Evolutionary conservation across 202 grass and related monocot species (phyloP).

Genomic region (Schoenoplectus triqueter): DNA sequence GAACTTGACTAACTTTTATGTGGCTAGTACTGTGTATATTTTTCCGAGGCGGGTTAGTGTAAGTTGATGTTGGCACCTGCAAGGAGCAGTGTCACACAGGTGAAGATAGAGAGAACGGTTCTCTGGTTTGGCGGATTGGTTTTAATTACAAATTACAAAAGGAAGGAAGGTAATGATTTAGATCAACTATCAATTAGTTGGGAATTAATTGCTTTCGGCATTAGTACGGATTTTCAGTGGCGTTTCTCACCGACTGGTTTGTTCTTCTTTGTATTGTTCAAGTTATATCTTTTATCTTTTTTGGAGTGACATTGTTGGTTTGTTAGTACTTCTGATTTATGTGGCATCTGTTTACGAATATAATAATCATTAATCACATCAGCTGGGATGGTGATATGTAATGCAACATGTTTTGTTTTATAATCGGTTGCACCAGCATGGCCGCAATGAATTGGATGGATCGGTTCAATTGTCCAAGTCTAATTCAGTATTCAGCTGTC

Average conservation of each 20-base stretch:
- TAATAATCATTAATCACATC: background rate
- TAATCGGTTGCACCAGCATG: background rate
- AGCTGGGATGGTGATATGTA: background rate
- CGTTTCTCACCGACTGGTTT: background rate
- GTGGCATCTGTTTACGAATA: background rate
- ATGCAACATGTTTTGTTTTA: background rate
- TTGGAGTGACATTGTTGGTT: background rate
- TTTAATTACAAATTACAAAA: background rate
- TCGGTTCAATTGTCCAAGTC: background rate
- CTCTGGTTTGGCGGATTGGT: background rate
- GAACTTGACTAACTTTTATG: background rate
- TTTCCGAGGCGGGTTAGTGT: background rate
- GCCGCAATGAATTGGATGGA: background rate
- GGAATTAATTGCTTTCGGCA: constrained; percentile 24
- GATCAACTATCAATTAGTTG: constrained; percentile 34
- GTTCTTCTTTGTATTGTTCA: background rate
- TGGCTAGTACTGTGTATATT: background rate
- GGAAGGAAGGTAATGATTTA: background rate
- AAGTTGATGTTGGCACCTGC: background rate
- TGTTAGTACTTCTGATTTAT: background rate
- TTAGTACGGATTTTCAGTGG: background rate
- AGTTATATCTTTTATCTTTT: background rate
- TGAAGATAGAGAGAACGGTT: constrained; percentile 23
- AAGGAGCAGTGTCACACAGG: background rate
- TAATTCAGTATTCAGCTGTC: too few relatives aligned